A percentile compares a stretch with the other conserved stretches of the same genome.
phyloP scores from a whole-genome alignment of 2,329 filamentous ascomycete species.

The Parasarocladium wereldwijsianum region DNA sequence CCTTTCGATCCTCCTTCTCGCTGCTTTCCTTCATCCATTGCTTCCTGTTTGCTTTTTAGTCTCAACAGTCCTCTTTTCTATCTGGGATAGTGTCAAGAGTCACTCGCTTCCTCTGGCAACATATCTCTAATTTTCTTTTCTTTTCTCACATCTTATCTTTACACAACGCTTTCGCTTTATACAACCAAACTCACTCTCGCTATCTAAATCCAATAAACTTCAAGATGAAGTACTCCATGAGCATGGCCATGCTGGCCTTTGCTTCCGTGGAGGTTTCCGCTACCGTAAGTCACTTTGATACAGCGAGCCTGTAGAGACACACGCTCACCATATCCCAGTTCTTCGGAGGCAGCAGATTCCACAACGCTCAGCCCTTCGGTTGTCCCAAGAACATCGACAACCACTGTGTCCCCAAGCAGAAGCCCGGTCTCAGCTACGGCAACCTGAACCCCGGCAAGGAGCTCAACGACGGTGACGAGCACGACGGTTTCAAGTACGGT shows the following conservation, averaged over 20 bases:
- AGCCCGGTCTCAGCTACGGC: conserved; percentile 56
- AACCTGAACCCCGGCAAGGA: conserved; percentile 43
- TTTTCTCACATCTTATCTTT: conserved; percentile 16
- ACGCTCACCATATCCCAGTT: conserved; percentile 1
- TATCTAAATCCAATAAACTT: conserved; percentile 5
- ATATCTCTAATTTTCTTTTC: conserved; percentile 12
- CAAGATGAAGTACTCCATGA: conserved; percentile 36
- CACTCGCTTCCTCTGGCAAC: conserved; percentile 43
- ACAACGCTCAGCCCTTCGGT: conserved; percentile 34
- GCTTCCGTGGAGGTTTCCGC: conserved; percentile 34
- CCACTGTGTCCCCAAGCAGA: conserved; percentile 57
- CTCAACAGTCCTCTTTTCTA: conserved; percentile 10
- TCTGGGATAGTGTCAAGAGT: conserved; percentile 26
- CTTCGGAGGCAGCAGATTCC: conserved; percentile 9
- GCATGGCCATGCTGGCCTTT: conserved; percentile 35
- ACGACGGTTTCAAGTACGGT: conserved; percentile 54
- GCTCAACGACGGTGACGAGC: conserved; percentile 46
- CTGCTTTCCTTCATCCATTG: conserved; percentile 12
- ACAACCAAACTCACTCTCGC: conserved; percentile 8
- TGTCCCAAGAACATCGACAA: conserved; percentile 64
- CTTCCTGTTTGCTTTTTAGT: conserved; percentile 12
- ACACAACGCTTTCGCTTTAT: conserved; percentile 6
- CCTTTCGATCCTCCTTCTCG: no score
- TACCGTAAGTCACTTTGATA: conserved; percentile 18
- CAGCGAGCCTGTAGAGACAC: conserved; percentile 7